These are phyloP conservation scores for Lodderomyces pseudojiufengensis DNA, from an alignment of 1,139 yeast species.

Conservation along the genomic window DNA sequence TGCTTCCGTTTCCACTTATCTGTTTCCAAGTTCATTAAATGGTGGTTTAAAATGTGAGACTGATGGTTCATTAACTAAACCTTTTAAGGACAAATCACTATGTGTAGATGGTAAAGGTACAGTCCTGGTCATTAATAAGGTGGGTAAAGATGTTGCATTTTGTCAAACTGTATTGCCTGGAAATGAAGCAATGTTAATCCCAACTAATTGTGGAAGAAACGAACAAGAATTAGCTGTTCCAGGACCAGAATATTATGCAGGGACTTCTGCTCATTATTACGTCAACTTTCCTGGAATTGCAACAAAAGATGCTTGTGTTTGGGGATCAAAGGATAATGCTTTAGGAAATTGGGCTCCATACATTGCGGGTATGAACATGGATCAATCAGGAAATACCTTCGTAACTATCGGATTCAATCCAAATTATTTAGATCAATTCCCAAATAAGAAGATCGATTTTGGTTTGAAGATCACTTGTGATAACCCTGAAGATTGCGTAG, in stretches of 20 bases:
- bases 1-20: constrained; percentile 51
- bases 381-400: constrained; percentile 60
- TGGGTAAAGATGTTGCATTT: constrained; percentile 62
- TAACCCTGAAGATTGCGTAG: constrained; percentile 62
- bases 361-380: constrained; percentile 87
- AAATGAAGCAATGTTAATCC: constrained; percentile 89
- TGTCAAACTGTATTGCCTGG: constrained; percentile 95
- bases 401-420: constrained; percentile 93
- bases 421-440: constrained; percentile 64
- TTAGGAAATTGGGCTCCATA: constrained; percentile 91
- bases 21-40: constrained; percentile 67
- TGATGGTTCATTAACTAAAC: constrained; percentile 65
- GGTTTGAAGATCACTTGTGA: constrained; percentile 77
- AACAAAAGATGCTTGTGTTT: constrained; percentile 71
- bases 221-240: constrained; percentile 71
- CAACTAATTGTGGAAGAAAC: constrained; percentile 56
- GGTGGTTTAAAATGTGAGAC: constrained; percentile 79
- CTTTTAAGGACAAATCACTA: constrained; percentile 54
- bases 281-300: constrained; percentile 84
- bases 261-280: constrained; percentile 84
- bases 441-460: constrained; percentile 53
- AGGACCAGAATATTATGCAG: constrained; percentile 67
- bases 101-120: constrained; percentile 79
- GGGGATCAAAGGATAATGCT: constrained; percentile 71
- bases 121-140: constrained; percentile 55